Conservation (phyloP, 169 alveolate genomes). For the Cryptosporidium viatorum region DNA sequence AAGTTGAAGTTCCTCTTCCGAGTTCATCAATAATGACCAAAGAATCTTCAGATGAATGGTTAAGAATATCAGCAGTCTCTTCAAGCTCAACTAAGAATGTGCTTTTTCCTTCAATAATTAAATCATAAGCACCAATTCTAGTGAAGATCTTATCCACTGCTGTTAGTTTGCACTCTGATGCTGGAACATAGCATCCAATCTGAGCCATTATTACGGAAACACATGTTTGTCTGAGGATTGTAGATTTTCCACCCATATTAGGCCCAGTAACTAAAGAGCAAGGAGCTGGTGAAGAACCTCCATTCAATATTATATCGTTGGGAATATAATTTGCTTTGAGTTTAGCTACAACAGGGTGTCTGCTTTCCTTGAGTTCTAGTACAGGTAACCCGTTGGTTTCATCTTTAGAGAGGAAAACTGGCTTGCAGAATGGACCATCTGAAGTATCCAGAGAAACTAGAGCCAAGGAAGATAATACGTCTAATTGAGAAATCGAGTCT, state of each 20-base stretch:
- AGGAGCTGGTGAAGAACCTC: constrained; percentile 72
- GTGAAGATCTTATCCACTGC: constrained; percentile 98
- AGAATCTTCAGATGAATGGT: constrained; percentile 88
- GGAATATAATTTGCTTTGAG: constrained; percentile 85
- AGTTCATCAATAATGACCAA: constrained; percentile 97
- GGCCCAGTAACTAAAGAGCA: constrained; percentile 98
- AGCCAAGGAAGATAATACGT: constrained; percentile 76
- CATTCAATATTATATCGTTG: constrained; percentile 81
- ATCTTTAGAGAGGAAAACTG: constrained; percentile 15
- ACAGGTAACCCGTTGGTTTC: constrained; percentile 10
- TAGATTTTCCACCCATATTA: constrained; percentile 99
- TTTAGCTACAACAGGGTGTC: constrained; percentile 84
- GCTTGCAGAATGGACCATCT: constrained; percentile 72
- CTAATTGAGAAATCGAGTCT: constrained; percentile 63
- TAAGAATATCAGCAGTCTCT: constrained; percentile 91
- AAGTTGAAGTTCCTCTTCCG: constrained; percentile 99
- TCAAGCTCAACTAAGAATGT: constrained; percentile 98
- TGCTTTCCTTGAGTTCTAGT: constrained; percentile 61
- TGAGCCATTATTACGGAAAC: constrained; percentile 96
- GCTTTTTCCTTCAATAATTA: constrained; percentile 96
- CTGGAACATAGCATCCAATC: constrained; percentile 98
- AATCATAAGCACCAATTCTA: constrained; percentile 98
- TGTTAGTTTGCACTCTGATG: constrained; percentile 86
- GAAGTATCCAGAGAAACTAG: constrained; percentile 62
- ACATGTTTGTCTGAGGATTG: constrained; percentile 96